These are phyloP conservation scores for Ilyonectria sp. DNA, from an alignment of 2,329 filamentous ascomycete species.

Conservation along the genomic window DNA sequence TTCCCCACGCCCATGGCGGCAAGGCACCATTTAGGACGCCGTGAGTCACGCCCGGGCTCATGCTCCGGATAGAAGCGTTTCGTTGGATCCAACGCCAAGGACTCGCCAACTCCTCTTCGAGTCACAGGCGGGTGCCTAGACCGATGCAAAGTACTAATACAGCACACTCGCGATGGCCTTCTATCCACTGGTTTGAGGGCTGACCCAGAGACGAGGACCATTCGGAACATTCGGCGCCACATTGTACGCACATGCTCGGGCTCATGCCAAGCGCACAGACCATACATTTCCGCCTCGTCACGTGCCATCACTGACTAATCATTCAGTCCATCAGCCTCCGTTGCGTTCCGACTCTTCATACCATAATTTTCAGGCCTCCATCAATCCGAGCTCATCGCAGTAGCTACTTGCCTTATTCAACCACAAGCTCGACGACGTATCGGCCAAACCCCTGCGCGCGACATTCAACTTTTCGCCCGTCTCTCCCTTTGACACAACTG, in stretches of 20 bases:
- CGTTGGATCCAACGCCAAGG: conserved; percentile 33
- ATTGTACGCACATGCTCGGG: conserved; percentile 17
- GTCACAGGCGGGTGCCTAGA: conserved; percentile 47
- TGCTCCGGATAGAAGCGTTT: conserved; percentile 18
- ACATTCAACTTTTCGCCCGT: conserved; percentile 6
- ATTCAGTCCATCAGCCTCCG: conserved; percentile 32
- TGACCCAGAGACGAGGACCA: conserved; percentile 18
- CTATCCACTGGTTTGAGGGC: conserved; percentile 2
- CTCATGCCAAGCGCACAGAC: conserved; percentile 37
- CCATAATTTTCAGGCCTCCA: conserved; percentile 56
- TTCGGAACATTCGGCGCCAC: conserved; percentile 46
- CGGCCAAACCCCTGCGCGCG: conserved; percentile 22
- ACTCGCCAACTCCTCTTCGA: conserved; percentile 38
- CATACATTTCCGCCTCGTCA: conserved; percentile 42
- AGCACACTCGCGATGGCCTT: conserved; percentile 26
- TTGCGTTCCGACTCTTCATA: conserved; percentile 50
- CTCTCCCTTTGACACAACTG: not conserved
- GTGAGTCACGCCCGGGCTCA: conserved; percentile 42
- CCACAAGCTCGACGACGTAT: conserved; percentile 31
- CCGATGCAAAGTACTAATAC: conserved; percentile 46
- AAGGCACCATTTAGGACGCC: conserved; percentile 40
- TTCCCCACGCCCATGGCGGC: conserved; percentile 38
- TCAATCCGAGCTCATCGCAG: conserved; percentile 40
- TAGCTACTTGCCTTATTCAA: conserved; percentile 22
- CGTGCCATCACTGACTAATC: conserved; percentile 50